These are phyloP conservation scores for Populus deltoides DNA, from an alignment of 345 rosid genomes.

Conservation along the genomic window DNA sequence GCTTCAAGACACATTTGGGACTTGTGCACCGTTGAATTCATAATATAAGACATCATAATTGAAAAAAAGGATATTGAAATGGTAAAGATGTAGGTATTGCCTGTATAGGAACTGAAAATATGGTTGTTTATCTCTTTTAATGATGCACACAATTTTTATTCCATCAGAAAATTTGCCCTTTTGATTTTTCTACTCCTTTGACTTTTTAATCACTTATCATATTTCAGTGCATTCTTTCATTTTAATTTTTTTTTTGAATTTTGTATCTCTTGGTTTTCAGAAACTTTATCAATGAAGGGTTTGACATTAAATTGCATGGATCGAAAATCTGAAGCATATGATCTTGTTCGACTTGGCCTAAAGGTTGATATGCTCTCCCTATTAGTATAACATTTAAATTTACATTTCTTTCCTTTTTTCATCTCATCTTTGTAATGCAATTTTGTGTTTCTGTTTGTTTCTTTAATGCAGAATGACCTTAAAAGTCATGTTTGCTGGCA, in stretches of 20 bases:
- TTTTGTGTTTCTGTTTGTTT: conserved; percentile 16
- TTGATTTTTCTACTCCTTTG: background rate
- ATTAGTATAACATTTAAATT: background rate
- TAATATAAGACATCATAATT: background rate
- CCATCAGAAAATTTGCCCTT: background rate
- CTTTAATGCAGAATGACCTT: conserved; percentile 80
- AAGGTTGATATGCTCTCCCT: conserved; percentile 54
- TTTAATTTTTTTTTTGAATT: background rate
- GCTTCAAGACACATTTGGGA: background rate
- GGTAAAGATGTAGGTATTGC: background rate
- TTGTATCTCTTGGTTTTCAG: conserved; percentile 37
- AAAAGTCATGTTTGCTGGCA: conserved; percentile 99
- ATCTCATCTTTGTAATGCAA: background rate
- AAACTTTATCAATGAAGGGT: conserved; percentile 98
- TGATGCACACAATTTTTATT: background rate
- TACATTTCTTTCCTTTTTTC: background rate
- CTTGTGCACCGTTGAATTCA: background rate
- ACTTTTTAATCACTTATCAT: background rate
- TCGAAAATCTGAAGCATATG: conserved; percentile 96
- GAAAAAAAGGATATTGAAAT: background rate
- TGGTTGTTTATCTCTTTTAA: background rate
- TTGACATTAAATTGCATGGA: conserved; percentile 97
- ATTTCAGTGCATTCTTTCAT: background rate
- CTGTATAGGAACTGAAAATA: background rate
- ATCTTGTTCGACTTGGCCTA: conserved; percentile 88